These are phyloP conservation scores for Juglanconis oblonga DNA, from an alignment of 2,329 filamentous ascomycete species.

Conservation along the genomic window DNA sequence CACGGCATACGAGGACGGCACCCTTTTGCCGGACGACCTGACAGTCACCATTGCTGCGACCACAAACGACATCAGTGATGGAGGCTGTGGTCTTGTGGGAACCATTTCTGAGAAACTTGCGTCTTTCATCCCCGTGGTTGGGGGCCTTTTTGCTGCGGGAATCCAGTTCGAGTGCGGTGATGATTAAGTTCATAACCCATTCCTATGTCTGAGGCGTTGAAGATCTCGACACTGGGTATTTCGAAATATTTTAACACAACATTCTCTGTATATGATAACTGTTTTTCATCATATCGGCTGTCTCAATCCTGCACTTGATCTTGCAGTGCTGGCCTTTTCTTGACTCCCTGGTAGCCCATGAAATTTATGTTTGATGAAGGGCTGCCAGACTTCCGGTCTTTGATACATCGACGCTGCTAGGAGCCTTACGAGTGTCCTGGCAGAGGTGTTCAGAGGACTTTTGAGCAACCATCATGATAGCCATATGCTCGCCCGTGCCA, in stretches of 20 bases:
- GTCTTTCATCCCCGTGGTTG: not conserved
- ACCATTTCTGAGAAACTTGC: not conserved
- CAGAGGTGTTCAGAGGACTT: conserved; percentile 85
- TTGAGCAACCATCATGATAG: conserved; percentile 86
- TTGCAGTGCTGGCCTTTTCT: conserved; percentile 66
- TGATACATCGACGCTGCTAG: conserved; percentile 58
- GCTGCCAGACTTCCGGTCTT: conserved; percentile 60
- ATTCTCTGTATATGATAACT: too few species aligned
- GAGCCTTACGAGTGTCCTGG: conserved; percentile 59
- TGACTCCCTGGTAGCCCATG: conserved; percentile 85
- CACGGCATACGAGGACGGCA: conserved; percentile 18
- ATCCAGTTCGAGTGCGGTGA: not conserved
- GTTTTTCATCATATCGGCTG: too few species aligned
- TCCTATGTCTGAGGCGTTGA: too few species aligned
- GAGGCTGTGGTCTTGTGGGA: conserved; percentile 6
- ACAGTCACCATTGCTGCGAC: conserved; percentile 16
- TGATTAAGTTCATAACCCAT: too few species aligned
- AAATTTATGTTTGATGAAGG: conserved; percentile 82
- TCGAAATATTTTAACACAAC: too few species aligned
- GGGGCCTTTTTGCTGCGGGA: conserved; percentile 2
- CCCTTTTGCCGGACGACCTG: conserved; percentile 17
- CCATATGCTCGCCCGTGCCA: conserved; percentile 97
- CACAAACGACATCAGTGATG: not conserved
- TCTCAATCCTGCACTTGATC: too few species aligned
- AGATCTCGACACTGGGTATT: too few species aligned